Base-by-base conservation (phyloP, 1,284 basidiomycete species). In the Phylloboletellus chloephorus region DNA sequence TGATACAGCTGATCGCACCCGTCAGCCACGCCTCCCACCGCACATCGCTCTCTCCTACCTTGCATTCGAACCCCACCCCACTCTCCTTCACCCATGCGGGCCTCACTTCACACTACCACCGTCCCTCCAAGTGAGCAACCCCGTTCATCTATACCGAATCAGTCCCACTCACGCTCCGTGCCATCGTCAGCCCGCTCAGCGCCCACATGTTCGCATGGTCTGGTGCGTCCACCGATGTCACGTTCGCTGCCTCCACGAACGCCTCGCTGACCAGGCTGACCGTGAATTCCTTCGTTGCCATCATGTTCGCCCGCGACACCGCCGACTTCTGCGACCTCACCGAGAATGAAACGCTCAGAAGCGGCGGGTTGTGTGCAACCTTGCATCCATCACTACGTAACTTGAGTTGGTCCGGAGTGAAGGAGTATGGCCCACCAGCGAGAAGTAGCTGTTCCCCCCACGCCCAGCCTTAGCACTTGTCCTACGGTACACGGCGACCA, bases 261-360 rank as follows among this genome's bases (percentile, higher is more conserved):
- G 79, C 66, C 58, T 88, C 84, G 47, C 79, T 83, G 53, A 90
- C 80, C 48, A 90, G 80, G 53, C 78, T 84, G 31, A 85, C 78
- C 6, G 78, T 80, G 58, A 90, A 91, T 55, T 82, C 72, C 50
- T 79, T 79, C 5, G 77, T 82, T 1, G 66, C 62, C 33, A 76
- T 65, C 50, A 89, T 82, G 53, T 89, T 89, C 43, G 70, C 68
- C 36, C 76, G 68, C 1, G 80, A 82, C 57, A 90, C 83, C 64
- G 82, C 81, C 31, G 68, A 61, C 19, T 65, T 64, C n/a, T 62
- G 57, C 12, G 58, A 57, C 6, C 68, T 64, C 37, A 75, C 56
- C 13, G 60, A 56, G 49, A 81, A 74, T 3, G 79, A 81, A 30
- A 88, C 57, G 63, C 78, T 79, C 48, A 88, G 56, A 42, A 81